These are phyloP conservation scores for Cordyceps farinosa DNA, from an alignment of 2,329 filamentous ascomycete species.

Conservation along the genomic window DNA sequence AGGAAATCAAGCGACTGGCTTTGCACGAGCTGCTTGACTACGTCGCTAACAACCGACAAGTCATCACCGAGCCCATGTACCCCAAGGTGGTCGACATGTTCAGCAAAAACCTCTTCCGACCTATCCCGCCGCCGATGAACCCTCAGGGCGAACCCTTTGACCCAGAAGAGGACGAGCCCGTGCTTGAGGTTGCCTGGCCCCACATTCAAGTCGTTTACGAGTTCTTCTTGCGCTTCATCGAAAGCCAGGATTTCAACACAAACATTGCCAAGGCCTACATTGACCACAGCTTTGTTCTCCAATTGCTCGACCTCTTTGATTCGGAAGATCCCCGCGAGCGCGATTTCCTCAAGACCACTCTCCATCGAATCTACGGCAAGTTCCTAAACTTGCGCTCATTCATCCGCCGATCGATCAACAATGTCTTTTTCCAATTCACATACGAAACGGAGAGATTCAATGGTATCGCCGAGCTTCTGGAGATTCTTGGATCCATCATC, in stretches of 20 bases:
- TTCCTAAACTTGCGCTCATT: constrained; percentile 97
- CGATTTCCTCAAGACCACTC: constrained; percentile 95
- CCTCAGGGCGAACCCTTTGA: constrained; percentile 98
- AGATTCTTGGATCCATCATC: constrained; percentile 97
- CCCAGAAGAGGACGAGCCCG: constrained; percentile 96
- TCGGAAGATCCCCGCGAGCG: constrained; percentile 95
- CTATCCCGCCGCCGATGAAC: constrained; percentile 94
- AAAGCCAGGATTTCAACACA: constrained; percentile 99
- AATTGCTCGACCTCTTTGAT: constrained; percentile 95
- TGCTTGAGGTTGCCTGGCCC: constrained; percentile 96
- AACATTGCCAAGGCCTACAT: constrained; percentile 99
- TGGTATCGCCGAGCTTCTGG: constrained; percentile 91
- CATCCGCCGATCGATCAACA: constrained; percentile 98
- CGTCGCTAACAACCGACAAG: constrained; percentile 95
- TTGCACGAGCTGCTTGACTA: constrained; percentile 96
- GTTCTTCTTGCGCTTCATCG: constrained; percentile 97
- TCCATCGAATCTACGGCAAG: constrained; percentile 98
- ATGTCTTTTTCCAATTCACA: constrained; percentile 99
- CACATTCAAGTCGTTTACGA: constrained; percentile 99
- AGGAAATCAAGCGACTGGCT: constrained; percentile 96
- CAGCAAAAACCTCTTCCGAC: constrained; percentile 94
- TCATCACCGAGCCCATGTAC: constrained; percentile 99
- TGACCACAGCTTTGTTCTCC: constrained; percentile 94
- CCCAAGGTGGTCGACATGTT: constrained; percentile 99
- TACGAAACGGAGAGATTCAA: constrained; percentile 99